These are phyloP conservation scores for Zizania palustris DNA, from an alignment of 202 grass and related monocot species.

Conservation along the genomic window DNA sequence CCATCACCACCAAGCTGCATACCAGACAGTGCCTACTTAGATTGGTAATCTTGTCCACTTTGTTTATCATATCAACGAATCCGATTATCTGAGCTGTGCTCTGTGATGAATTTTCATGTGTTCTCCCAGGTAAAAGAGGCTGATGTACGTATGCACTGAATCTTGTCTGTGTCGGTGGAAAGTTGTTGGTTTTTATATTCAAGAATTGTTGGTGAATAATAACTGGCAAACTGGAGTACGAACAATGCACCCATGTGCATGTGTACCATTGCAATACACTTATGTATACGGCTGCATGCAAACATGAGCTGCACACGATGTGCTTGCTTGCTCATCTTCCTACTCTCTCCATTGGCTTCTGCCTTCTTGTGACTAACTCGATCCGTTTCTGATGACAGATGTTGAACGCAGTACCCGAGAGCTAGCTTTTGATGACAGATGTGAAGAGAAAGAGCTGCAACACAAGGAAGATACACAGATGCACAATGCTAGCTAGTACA, in stretches of 20 bases:
- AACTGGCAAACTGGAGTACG: not conserved
- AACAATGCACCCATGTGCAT: too few relatives aligned
- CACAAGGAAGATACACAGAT: too few relatives aligned
- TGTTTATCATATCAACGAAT: constrained; percentile 13
- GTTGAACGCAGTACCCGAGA: too few relatives aligned
- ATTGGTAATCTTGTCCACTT: not conserved
- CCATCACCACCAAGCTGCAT: not conserved
- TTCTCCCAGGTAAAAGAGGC: not conserved
- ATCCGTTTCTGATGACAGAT: too few relatives aligned
- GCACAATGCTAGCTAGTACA: too few relatives aligned
- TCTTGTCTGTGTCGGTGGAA: constrained; percentile 5
- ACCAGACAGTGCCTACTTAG: not conserved
- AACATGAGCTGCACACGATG: not conserved
- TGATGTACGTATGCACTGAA: not conserved
- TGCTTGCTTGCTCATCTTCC: not conserved
- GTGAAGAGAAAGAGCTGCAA: too few relatives aligned
- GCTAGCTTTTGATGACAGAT: too few relatives aligned
- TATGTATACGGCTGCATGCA: too few relatives aligned
- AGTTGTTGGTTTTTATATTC: not conserved
- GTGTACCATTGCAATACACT: too few relatives aligned
- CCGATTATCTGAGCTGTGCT: not conserved
- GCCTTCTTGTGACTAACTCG: not conserved
- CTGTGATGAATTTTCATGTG: not conserved
- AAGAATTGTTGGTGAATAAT: not conserved
- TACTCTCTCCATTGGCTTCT: not conserved